These are phyloP conservation scores for Trypanosoma boissoni DNA, from an alignment of 208 protist species.

Conservation along the genomic window DNA sequence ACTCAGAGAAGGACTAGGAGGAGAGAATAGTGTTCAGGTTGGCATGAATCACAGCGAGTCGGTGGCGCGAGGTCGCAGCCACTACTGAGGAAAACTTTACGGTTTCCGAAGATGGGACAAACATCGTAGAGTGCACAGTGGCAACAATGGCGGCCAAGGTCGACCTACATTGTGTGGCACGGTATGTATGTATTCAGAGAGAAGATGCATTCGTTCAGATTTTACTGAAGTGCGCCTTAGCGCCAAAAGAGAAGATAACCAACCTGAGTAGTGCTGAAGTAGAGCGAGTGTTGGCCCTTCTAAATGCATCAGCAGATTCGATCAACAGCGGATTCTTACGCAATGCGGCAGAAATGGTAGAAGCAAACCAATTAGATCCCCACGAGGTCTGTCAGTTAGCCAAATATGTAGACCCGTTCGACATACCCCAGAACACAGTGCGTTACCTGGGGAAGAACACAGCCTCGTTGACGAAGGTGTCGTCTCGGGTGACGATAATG, in stretches of 20 bases:
- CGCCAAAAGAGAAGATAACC: neutral
- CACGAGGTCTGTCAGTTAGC: neutral
- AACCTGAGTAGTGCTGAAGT: neutral
- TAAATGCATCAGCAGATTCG: neutral
- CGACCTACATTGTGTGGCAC: neutral
- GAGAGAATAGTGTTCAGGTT: constrained; percentile 5
- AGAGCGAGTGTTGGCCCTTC: neutral
- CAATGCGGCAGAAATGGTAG: neutral
- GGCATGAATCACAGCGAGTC: constrained; percentile 9
- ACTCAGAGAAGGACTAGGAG: neutral
- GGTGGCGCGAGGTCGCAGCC: neutral
- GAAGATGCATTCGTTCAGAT: neutral
- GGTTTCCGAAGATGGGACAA: neutral
- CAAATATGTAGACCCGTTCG: neutral
- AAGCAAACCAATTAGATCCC: neutral
- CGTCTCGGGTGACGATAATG: neutral
- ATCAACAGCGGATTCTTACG: neutral
- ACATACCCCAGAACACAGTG: neutral
- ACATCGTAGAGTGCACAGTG: neutral
- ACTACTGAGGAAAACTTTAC: neutral
- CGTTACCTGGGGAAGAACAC: neutral
- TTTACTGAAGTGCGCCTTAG: neutral
- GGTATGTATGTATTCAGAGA: neutral
- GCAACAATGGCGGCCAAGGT: neutral
- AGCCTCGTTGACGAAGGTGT: neutral